Base-by-base conservation (phyloP, 75 land plant genomes). In the Chamaecyparis obtusa region DNA sequence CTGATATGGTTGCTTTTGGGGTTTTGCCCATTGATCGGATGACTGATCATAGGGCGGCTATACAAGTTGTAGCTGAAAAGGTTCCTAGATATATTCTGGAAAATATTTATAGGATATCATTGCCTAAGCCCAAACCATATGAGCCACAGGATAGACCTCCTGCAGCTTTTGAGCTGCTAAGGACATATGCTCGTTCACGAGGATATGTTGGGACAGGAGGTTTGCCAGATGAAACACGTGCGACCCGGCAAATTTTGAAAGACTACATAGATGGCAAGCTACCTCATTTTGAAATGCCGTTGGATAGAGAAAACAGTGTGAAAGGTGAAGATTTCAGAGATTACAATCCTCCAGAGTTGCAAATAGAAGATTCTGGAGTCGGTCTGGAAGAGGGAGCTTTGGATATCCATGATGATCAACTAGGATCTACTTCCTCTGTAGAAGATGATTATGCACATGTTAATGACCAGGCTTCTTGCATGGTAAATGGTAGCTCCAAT, bases 1-100 rank as follows among this genome's bases (percentile, higher is more conserved):
- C 94, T 86, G 99, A 97, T 36, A 98, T 98, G 99, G 92, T 96
- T 89, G 97, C 99, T 49, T 92, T 91, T 17, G 99, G 99, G n/a
- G 99, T 97, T 9, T 75, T 98, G 85, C 99, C 99, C 15, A 93
- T 98, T 86, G 97, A 98, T 86, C 87, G 96, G 79, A 92, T 98
- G 95, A 98, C 99, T 32, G 97, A 95, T 77, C 95, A 98, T 41
- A 87, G 99, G 41, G 94, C 92, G 41, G 96, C 99, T 44, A 91
- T 95, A n/a, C 99, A 98, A 83, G 97, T 97, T 60, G 96, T 96
- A 6, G 97, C 97, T 21, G 90, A 94, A 83, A 87, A 91, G 69
- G 98, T 98, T 19, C 92, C 96, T 49, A 89, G 97, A 79, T 48
- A 86, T 71, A 87, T 64, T 43, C 88, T 98, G 33, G 96, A 94